Evolutionary conservation across 2,329 filamentous ascomycete species (phyloP), one percentile per base, ranked within the genome.

Genomic region (Diplocarpon rosae): DNA sequence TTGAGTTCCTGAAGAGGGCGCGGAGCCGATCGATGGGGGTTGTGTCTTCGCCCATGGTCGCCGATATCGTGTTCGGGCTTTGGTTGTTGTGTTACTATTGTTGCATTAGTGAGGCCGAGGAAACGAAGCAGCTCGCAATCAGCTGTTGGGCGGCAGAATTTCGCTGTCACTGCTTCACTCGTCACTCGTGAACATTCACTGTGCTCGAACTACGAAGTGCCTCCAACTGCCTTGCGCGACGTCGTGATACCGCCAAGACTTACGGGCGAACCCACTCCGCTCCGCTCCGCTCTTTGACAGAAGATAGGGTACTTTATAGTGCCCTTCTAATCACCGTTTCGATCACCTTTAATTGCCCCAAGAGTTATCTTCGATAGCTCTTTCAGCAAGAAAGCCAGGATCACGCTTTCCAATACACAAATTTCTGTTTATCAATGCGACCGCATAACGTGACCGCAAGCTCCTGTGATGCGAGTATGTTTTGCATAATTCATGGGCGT

Each of bases 371-470:
- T 41, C 31, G 15, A 35, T 46, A 33, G 14, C 15, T 24, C 37
- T 20, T 6, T 28, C 33, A 27, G 32, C 40, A 28, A 28, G 3
- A 5, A 24, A 16, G 9, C 51, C 47, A 44, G 51, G 52, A 44
- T 51, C 43, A 56, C 56, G 44, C 47, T 31, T 34, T 52, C 37
- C 46, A 40, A 31, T 51, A 56, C 53, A 55, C 50, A 56, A 56
- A 54, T 54, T 56, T 54, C 31, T 42, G 37, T 57, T 51, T 12
- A 30, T 32, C 14, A 20, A 46, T 43, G 52, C 52, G 55, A 57
- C 55, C 56, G 56, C 56, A 42, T 58, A 57, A 57, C 56, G 51
- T 59, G 56, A 58, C 50, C 33, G 43, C 47, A 50, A 42, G 50
- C 33, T 45, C 30, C 52, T 59, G 57, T 52, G 50, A 52, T 53